Evolutionary conservation across 2,329 filamentous ascomycete genomes (phyloP).

Genomic region (Arachnomyces sp.): DNA sequence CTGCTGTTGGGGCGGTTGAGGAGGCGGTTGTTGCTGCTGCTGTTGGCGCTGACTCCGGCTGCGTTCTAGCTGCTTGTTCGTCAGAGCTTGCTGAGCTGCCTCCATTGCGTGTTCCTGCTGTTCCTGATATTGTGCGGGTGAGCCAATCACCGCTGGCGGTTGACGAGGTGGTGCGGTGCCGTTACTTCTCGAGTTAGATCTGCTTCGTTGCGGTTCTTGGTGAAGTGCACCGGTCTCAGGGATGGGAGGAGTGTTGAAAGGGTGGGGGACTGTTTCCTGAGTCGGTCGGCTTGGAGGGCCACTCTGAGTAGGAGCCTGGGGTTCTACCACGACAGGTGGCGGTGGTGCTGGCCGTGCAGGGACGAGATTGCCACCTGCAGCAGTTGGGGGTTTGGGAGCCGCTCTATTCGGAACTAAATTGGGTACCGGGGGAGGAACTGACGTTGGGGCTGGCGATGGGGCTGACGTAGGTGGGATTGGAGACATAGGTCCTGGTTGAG

Average conservation of each 20-base stretch:
- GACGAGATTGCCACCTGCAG: constrained; percentile 26
- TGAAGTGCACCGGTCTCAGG: constrained; percentile 52
- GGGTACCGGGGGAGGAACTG: constrained; percentile 41
- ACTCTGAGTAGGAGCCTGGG: constrained; percentile 42
- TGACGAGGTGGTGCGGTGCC: constrained; percentile 45
- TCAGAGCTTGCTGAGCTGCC: constrained; percentile 69
- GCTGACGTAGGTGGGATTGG: constrained; percentile 14
- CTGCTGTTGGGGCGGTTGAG: constrained; percentile 41
- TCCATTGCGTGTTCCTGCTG: constrained; percentile 81
- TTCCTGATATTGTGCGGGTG: constrained; percentile 46
- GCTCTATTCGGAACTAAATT: constrained; percentile 70
- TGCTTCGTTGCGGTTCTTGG: constrained; percentile 59
- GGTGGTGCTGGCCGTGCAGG: constrained; percentile 38
- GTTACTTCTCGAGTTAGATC: constrained; percentile 60
- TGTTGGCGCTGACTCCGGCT: constrained; percentile 65
- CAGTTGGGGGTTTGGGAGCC: constrained; percentile 73
- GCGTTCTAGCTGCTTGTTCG: constrained; percentile 60
- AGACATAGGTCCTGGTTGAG: constrained; percentile 2
- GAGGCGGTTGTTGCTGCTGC: constrained; percentile 41
- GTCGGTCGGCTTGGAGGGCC: constrained; percentile 43
- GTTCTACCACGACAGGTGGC: constrained; percentile 31
- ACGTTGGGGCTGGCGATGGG: constrained; percentile 40
- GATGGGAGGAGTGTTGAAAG: constrained; percentile 45
- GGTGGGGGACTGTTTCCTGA: constrained; percentile 44
- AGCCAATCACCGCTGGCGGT: constrained; percentile 29